Percentiles rank a stretch among this genome's conserved stretches.
Evolutionary conservation across 208 protist species (phyloP).

Genomic region (Wallacemonas sp.): DNA sequence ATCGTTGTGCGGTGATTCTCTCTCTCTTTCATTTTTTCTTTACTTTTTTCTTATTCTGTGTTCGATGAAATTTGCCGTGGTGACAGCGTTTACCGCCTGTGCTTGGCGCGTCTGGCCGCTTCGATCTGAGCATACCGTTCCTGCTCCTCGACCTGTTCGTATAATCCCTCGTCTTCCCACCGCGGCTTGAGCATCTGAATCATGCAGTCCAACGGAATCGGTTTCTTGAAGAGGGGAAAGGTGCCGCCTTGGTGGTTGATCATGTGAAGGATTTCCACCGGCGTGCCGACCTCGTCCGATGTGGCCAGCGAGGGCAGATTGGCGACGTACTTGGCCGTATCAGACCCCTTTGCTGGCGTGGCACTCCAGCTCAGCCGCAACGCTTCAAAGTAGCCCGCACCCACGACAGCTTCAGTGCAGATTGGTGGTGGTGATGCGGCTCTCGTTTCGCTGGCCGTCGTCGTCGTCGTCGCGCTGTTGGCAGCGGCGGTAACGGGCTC

Average conservation of each 20-base stretch:
- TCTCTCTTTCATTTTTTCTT: constrained; percentile 1
- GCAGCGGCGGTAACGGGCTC: background rate
- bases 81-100: background rate
- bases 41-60: constrained; percentile 10
- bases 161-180: constrained; percentile 43
- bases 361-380: constrained; percentile 6
- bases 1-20: background rate
- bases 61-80: background rate
- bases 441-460: no score
- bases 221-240: constrained; percentile 8
- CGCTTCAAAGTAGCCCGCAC: constrained; percentile 9
- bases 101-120: constrained; percentile 4
- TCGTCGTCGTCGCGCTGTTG: background rate
- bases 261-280: constrained; percentile 5
- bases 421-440: no score
- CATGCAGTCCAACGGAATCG: constrained; percentile 42
- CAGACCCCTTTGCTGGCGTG: background rate
- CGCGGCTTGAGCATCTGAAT: constrained; percentile 36
- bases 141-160: constrained; percentile 18
- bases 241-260: background rate
- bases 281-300: background rate
- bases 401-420: background rate
- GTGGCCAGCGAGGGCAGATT: background rate
- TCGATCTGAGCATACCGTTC: constrained; percentile 14
- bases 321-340: background rate